phyloP scores from a whole-genome alignment of 306 rosid genomes.

The Cucumis cinereus region DNA sequence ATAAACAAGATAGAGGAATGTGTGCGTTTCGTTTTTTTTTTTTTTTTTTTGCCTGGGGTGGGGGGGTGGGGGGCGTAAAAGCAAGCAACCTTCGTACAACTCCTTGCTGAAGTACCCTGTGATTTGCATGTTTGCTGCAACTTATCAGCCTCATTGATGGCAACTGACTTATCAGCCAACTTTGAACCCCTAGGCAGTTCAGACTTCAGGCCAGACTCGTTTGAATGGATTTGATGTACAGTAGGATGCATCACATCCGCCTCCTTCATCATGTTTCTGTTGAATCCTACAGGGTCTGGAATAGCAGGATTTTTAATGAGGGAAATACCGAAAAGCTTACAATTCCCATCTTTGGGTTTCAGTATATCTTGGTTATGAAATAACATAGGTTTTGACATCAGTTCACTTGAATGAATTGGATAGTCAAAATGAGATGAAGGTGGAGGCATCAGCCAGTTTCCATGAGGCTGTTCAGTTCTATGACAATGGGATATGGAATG shows the following conservation, averaged over 20 bases:
- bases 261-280: constrained; percentile 23
- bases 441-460: constrained; percentile 60
- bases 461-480: constrained; percentile 41
- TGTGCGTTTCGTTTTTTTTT: neutral
- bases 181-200: constrained; percentile 37
- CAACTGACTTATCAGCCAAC: constrained; percentile 21
- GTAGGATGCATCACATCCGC: constrained; percentile 15
- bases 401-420: constrained; percentile 29
- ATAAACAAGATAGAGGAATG: neutral
- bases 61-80: neutral
- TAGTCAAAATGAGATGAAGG: constrained; percentile 44
- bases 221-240: constrained; percentile 13
- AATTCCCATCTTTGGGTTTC: constrained; percentile 53
- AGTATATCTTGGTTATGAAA: constrained; percentile 25
- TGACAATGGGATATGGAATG: constrained; percentile 39
- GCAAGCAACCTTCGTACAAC: constrained; percentile 63
- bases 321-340: constrained; percentile 78
- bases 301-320: constrained; percentile 32
- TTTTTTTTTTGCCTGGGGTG: no score
- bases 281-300: constrained; percentile 23
- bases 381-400: constrained; percentile 18
- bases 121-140: constrained; percentile 24
- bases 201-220: constrained; percentile 38
- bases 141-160: constrained; percentile 32
- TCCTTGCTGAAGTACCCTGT: constrained; percentile 51